Evolutionary conservation across 2,329 filamentous ascomycete species (phyloP), one percentile per base, ranked within the genome.

Genomic region (Grosmannia serpens): DNA sequence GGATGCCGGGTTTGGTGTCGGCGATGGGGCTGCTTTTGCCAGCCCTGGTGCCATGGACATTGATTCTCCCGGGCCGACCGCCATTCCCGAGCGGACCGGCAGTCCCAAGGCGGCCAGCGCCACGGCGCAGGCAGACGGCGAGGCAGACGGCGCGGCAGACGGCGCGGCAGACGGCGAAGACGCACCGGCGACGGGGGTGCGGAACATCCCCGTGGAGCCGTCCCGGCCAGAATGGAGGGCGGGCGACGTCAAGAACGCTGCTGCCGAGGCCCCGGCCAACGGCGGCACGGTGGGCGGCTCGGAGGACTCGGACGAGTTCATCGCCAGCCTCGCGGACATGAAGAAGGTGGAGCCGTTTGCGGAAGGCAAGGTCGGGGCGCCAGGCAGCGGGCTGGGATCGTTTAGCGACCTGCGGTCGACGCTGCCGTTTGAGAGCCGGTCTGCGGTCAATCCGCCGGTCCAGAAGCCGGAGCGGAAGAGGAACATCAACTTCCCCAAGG

Each of bases 21-120:
- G 62, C 26, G 50, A 52, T 4, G 31, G 53, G 1, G n/a, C n/a
- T n/a, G n/a, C n/a, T n/a, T 38, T 44, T 26, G 74, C 74, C 41
- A 82, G 78, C 62, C 79, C 81, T 3, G 80, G 78, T 59, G 81
- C 82, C 17, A 86, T 86, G 83, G 83, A 86, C 62, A 84, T 86
- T 55, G 83, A 86, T 64, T 75, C 79, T 5, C 80, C 81, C 24
- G 68, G 68, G 26, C 62, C 63, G 11, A 63, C 65, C 31, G 55
- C 69, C 66, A 41, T 63, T 60, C 65, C 71, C 22, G 47, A 29
- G 17, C 47, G 22, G 47, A 26, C 24, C 1, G 15, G 8, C 47
- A 50, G 24, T 17, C 24, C 47, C 24, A 50, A 50, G 47, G 24
- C 15, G 24, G n/a, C n/a, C n/a, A 20, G 29, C 62, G 57, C 33